Conservation (phyloP, 441 rosid genomes). For the Erodium trifolium region DNA sequence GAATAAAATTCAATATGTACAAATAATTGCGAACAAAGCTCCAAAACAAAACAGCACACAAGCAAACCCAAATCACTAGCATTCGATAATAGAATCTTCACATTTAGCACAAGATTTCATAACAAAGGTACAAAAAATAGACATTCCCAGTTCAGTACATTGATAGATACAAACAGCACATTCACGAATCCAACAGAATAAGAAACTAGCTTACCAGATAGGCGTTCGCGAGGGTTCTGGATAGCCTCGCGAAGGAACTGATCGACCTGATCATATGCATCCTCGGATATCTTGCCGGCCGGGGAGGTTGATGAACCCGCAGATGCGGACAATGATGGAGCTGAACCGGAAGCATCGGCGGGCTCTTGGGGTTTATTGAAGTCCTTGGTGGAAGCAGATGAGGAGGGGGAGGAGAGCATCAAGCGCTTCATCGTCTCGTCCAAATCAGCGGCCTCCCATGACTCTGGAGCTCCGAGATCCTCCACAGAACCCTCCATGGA, state of each 20-base stretch:
- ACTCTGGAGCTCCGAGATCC: constrained; percentile 62
- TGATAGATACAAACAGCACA: neutral
- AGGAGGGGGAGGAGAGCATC: constrained; percentile 22
- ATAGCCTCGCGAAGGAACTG: constrained; percentile 73
- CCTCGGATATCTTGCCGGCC: constrained; percentile 30
- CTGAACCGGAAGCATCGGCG: constrained; percentile 14
- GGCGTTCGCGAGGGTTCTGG: constrained; percentile 78
- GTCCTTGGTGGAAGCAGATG: constrained; percentile 14
- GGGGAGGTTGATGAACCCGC: constrained; percentile 11
- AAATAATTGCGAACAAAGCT: no score
- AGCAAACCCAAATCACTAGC: no score
- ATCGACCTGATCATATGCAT: constrained; percentile 46
- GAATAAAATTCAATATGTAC: no score
- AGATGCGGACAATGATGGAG: constrained; percentile 19
- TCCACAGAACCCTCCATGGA: constrained; percentile 31
- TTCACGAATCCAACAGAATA: neutral
- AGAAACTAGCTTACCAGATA: constrained; percentile 39
- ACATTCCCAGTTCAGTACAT: no score
- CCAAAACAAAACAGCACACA: no score
- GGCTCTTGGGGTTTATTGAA: constrained; percentile 24
- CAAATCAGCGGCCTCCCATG: constrained; percentile 67
- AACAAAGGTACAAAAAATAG: no score
- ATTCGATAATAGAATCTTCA: no score
- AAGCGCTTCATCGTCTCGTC: constrained; percentile 39
- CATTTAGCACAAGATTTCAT: no score